phyloP scores from a whole-genome alignment of 805 yeast genomes.

The Kurtzmaniella fragi region DNA sequence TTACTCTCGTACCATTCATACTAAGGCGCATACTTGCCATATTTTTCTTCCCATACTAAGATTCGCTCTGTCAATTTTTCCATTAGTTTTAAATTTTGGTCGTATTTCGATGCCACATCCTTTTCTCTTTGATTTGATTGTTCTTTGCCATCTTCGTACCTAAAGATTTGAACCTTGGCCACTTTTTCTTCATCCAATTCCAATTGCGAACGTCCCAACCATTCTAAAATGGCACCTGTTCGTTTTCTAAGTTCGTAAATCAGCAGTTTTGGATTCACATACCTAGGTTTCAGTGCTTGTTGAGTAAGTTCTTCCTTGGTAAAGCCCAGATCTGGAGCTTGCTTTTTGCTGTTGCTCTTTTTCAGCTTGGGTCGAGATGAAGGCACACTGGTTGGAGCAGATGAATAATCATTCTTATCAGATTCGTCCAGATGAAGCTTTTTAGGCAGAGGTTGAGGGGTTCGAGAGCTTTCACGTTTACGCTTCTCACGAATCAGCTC shows the following conservation, averaged over 20 bases:
- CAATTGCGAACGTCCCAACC: slow-evolving; percentile 79
- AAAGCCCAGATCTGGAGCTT: slow-evolving; percentile 6
- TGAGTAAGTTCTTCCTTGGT: slow-evolving; percentile 47
- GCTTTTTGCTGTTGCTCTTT: slow-evolving; percentile 1
- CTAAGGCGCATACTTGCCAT: slow-evolving; percentile 45
- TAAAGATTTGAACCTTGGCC: slow-evolving; percentile 46
- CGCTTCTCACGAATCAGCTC: too few species aligned
- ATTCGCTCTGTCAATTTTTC: slow-evolving; percentile 70
- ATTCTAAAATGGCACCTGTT: slow-evolving; percentile 85
- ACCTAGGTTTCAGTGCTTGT: slow-evolving; percentile 77
- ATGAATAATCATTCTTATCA: slow-evolving; percentile 1
- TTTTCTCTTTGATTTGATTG: slow-evolving; percentile 7
- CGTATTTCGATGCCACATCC: slow-evolving; percentile 38
- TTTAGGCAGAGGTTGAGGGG: not conserved
- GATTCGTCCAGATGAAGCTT: not conserved
- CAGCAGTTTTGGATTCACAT: slow-evolving; percentile 71
- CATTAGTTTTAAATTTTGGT: slow-evolving; percentile 59
- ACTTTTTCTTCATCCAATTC: slow-evolving; percentile 74
- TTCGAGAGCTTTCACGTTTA: not conserved
- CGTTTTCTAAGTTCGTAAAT: slow-evolving; percentile 83
- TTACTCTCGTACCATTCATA: not conserved
- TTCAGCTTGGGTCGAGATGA: slow-evolving; percentile 2
- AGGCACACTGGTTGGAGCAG: slow-evolving; percentile 5
- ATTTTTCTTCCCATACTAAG: slow-evolving; percentile 75
- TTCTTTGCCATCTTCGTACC: slow-evolving; percentile 35